Conservation (phyloP, 75 land plant genomes). For the Cryptomeria japonica region DNA sequence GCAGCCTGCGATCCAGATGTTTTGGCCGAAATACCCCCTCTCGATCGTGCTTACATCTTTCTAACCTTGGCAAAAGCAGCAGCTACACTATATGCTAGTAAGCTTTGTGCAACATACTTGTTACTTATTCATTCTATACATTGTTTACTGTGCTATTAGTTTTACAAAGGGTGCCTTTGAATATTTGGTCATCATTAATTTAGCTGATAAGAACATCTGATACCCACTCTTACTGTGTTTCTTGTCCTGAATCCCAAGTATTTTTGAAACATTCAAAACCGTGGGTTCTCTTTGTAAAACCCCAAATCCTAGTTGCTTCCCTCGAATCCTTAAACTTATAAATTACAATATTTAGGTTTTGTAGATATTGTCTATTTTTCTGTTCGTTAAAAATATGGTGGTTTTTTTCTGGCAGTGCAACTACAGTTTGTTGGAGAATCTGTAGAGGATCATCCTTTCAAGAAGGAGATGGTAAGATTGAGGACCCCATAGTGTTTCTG, state of each 20-base stretch:
- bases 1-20: constrained; percentile 36
- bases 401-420: constrained; percentile 48
- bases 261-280: not conserved
- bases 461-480: constrained; percentile 63
- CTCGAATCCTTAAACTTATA: not conserved
- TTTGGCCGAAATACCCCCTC: constrained; percentile 51
- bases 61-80: constrained; percentile 52
- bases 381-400: constrained; percentile 1
- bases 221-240: not conserved
- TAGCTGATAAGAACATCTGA: not conserved
- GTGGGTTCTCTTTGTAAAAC: not conserved
- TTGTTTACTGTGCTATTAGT: not conserved
- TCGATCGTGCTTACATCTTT: constrained; percentile 49
- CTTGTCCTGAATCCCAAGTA: not conserved
- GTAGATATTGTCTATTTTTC: constrained; percentile 5
- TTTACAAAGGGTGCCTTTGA: not conserved
- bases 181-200: not conserved
- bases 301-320: not conserved
- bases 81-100: constrained; percentile 48
- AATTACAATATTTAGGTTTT: not conserved
- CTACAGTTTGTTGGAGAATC: constrained; percentile 65
- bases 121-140: not conserved
- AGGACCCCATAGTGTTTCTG: not conserved
- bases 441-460: constrained; percentile 63
- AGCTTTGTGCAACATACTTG: not conserved